Conservation (phyloP, 345 rosid species). For the Diplotaxis tenuifolia region DNA sequence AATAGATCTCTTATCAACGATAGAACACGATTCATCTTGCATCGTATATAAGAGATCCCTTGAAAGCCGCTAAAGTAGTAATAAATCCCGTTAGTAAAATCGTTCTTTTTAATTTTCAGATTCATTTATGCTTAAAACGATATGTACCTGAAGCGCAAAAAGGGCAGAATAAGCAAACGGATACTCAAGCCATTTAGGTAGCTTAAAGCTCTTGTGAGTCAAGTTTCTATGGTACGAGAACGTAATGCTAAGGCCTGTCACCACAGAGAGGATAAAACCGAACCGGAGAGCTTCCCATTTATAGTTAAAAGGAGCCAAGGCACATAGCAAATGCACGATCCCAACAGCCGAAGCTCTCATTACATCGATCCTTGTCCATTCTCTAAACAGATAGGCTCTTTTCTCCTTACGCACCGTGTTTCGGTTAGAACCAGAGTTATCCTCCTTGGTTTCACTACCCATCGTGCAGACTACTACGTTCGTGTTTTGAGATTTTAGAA, state of each 20-base stretch:
- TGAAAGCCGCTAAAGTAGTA: no score
- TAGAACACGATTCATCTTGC: no score
- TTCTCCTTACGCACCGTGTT: not conserved
- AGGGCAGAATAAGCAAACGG: slow-evolving; percentile 35
- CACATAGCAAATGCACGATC: slow-evolving; percentile 28
- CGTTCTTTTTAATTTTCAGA: no score
- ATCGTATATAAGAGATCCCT: no score
- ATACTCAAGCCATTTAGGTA: slow-evolving; percentile 43
- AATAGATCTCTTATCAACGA: no score
- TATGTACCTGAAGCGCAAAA: slow-evolving; percentile 36
- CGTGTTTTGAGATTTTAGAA: slow-evolving; percentile 5
- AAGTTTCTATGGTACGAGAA: slow-evolving; percentile 40
- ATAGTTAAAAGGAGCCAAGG: slow-evolving; percentile 31
- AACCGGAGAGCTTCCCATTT: slow-evolving; percentile 31
- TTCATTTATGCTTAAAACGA: not conserved
- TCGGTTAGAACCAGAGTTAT: slow-evolving; percentile 23
- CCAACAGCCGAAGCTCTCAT: slow-evolving; percentile 27
- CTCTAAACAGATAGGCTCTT: slow-evolving; percentile 22
- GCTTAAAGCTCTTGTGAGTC: slow-evolving; percentile 36
- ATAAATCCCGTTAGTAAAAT: no score
- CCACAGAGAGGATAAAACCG: slow-evolving; percentile 11
- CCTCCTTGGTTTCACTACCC: slow-evolving; percentile 24
- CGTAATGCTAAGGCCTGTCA: slow-evolving; percentile 32
- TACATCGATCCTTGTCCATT: slow-evolving; percentile 28
- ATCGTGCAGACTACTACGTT: not conserved